Percentiles rank a stretch among this genome's conserved stretches.
phyloP scores from a whole-genome alignment of 2,329 filamentous ascomycete species.

The Calycina herbarum region DNA sequence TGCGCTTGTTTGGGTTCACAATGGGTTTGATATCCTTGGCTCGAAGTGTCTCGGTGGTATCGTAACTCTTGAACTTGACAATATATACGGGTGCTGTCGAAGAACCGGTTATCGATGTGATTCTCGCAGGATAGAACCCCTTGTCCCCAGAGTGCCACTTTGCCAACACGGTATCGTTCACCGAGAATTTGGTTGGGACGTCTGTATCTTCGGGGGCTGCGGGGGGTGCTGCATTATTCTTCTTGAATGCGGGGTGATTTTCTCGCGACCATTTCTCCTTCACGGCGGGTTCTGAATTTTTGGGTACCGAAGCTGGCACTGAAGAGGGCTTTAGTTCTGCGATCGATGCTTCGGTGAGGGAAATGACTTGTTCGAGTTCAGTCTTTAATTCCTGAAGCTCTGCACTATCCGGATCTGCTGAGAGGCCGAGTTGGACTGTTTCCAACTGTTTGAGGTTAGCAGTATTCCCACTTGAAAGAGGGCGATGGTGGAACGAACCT shows the following conservation, averaged over 20 bases:
- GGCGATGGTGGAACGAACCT: constrained; percentile 43
- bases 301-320: constrained; percentile 41
- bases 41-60: constrained; percentile 77
- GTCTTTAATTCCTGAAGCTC: constrained; percentile 75
- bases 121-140: constrained; percentile 86
- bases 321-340: constrained; percentile 69
- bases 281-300: constrained; percentile 50
- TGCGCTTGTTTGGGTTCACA: constrained; percentile 73
- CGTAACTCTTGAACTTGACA: constrained; percentile 93
- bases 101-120: constrained; percentile 91
- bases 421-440: constrained; percentile 71
- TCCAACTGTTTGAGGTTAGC: constrained; percentile 59
- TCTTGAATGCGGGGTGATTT: constrained; percentile 77
- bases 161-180: constrained; percentile 87
- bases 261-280: constrained; percentile 77
- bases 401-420: constrained; percentile 76
- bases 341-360: constrained; percentile 75
- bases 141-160: constrained; percentile 91
- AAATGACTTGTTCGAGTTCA: constrained; percentile 81
- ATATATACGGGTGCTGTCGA: constrained; percentile 89
- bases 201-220: constrained; percentile 50
- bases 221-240: constrained; percentile 47
- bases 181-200: constrained; percentile 64
- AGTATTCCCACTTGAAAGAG: background rate
- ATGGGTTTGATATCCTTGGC: constrained; percentile 82